A percentile compares a stretch with the other conserved stretches of the same genome.
Conservation (phyloP, 2,329 filamentous ascomycete genomes). For the Colletotrichum sp. region DNA sequence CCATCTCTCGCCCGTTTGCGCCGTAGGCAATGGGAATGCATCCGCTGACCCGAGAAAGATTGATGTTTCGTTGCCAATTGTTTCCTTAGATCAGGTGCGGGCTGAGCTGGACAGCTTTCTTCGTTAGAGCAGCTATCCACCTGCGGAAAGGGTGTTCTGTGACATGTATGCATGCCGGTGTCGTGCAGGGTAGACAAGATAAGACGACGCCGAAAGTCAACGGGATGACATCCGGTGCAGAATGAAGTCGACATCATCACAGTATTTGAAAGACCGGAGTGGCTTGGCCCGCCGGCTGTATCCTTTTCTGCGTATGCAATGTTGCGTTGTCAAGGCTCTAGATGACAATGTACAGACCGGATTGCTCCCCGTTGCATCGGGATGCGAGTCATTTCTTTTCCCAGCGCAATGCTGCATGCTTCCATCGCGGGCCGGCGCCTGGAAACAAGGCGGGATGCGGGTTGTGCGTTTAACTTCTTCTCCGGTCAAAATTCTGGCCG, state of each 20-base stretch:
- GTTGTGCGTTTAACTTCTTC: not conserved
- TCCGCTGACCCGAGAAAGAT: not conserved
- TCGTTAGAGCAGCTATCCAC: not conserved
- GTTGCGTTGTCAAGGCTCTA: not conserved
- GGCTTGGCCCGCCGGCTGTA: not conserved
- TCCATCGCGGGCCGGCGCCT: not conserved
- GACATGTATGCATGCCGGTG: not conserved
- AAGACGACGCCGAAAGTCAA: not conserved
- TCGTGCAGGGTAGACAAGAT: not conserved
- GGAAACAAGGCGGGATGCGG: not conserved
- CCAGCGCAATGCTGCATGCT: not conserved
- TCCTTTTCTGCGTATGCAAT: not conserved
- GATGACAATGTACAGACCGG: not conserved
- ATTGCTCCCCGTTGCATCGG: not conserved
- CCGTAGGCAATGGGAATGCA: not conserved
- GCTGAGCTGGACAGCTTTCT: not conserved
- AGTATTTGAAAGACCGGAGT: not conserved
- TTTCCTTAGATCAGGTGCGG: too few species aligned
- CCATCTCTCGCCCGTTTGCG: not conserved
- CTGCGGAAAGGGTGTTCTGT: not conserved
- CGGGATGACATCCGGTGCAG: not conserved
- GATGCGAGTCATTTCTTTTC: not conserved
- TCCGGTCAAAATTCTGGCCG: not conserved
- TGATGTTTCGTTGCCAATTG: not conserved
- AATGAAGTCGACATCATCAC: not conserved